Conservation (phyloP, 495 filamentous ascomycete species). For the Hypoxylon lienhwacheense region DNA sequence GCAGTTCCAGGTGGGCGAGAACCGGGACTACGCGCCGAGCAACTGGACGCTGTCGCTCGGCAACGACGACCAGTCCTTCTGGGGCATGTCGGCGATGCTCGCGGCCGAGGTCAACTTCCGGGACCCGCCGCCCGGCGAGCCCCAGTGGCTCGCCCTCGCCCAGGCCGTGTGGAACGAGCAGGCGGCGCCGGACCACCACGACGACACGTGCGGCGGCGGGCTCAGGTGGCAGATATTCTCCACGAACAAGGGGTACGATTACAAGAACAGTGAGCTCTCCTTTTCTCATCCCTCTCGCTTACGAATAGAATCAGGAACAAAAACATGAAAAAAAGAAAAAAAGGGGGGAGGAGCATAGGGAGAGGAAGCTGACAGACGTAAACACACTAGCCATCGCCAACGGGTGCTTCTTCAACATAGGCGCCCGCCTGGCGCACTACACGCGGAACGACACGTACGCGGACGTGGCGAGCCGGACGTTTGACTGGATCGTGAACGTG, state of each 20-base stretch:
- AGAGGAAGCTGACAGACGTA: not conserved
- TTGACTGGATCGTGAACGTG: constrained; percentile 67
- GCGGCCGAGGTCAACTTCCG: constrained; percentile 74
- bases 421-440: constrained; percentile 74
- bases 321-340: not conserved
- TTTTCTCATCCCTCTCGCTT: too few species aligned
- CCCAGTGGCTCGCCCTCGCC: constrained; percentile 72
- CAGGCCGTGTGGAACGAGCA: constrained; percentile 80
- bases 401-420: constrained; percentile 84
- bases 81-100: constrained; percentile 73
- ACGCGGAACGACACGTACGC: constrained; percentile 78
- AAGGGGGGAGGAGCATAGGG: not conserved
- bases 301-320: not conserved
- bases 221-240: constrained; percentile 83
- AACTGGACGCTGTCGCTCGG: constrained; percentile 78
- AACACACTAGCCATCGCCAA: constrained; percentile 63
- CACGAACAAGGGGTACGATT: constrained; percentile 77
- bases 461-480: constrained; percentile 71
- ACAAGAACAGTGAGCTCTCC: constrained; percentile 72
- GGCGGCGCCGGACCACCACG: constrained; percentile 59
- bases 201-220: constrained; percentile 67
- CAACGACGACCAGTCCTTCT: constrained; percentile 83
- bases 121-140: constrained; percentile 57
- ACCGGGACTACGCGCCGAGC: constrained; percentile 66
- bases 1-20: constrained; percentile 66